phyloP scores from a whole-genome alignment of 1,139 yeast genomes.

The Blastobotrys capitulatus region DNA sequence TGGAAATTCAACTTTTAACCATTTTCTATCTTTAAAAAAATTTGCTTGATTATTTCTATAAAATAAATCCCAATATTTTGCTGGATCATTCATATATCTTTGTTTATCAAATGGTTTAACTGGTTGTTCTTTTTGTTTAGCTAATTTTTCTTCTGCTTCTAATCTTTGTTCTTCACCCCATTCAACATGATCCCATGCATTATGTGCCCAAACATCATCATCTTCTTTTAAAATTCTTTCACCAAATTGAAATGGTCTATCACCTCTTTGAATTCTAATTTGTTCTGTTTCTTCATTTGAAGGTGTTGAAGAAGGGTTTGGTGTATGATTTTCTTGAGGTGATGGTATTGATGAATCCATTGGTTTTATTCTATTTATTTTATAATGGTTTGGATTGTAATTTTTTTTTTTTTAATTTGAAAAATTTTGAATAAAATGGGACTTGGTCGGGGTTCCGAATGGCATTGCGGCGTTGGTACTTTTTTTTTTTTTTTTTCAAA shows the following conservation, averaged over 20 bases:
- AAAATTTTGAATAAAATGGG: no score
- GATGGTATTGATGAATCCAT: no score
- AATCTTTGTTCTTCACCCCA: conserved; percentile 90
- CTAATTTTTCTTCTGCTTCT: conserved; percentile 69
- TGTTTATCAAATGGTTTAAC: conserved; percentile 81
- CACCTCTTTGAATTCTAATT: conserved; percentile 46
- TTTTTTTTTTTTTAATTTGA: no score
- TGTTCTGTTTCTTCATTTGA: neutral
- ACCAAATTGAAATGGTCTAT: conserved; percentile 87
- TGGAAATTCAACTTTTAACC: conserved; percentile 96
- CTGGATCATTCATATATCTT: conserved; percentile 77
- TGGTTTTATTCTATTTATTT: no score
- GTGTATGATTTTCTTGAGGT: no score
- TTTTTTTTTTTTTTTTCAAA: no score
- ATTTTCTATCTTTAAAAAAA: conserved; percentile 92
- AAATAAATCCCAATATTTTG: conserved; percentile 92
- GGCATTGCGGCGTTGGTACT: no score
- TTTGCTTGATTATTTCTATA: conserved; percentile 86
- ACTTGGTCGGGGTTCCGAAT: no score
- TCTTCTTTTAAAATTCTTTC: conserved; percentile 68
- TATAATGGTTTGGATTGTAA: no score
- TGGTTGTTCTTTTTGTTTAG: conserved; percentile 72
- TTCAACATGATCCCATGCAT: conserved; percentile 97
- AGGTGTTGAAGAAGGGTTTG: neutral
- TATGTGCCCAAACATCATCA: conserved; percentile 78